Percentiles rank a stretch among this genome's conserved stretches.
phyloP scores from a whole-genome alignment of 768 basidiomycete species.

The Clitopilus hobsonii region DNA sequence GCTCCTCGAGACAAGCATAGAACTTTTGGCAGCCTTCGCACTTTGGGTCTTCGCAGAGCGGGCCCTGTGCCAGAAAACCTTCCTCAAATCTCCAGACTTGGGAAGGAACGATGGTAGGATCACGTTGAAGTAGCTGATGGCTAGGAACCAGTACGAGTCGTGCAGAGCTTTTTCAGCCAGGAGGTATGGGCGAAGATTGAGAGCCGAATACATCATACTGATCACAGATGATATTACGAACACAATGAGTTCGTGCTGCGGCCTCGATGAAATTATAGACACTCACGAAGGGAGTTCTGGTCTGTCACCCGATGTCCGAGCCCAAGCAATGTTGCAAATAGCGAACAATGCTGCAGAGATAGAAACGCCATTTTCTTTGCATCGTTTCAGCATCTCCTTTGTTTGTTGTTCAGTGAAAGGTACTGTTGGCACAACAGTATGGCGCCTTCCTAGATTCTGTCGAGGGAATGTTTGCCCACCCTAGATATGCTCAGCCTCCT shows the following conservation, averaged over 20 bases:
- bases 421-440: slow-evolving; percentile 68
- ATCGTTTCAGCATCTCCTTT: slow-evolving; percentile 57
- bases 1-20: slow-evolving; percentile 57
- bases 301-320: slow-evolving; percentile 37
- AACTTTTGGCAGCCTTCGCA: slow-evolving; percentile 54
- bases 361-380: slow-evolving; percentile 69
- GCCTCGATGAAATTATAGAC: background rate
- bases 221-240: background rate
- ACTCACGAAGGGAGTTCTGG: slow-evolving; percentile 50
- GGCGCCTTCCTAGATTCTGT: slow-evolving; percentile 35
- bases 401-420: slow-evolving; percentile 54
- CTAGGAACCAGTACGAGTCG: slow-evolving; percentile 76
- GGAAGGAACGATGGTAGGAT: slow-evolving; percentile 73
- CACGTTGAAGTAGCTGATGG: slow-evolving; percentile 81
- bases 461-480: slow-evolving; percentile 75
- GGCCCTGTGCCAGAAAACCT: slow-evolving; percentile 74
- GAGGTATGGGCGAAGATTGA: slow-evolving; percentile 69
- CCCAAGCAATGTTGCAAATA: slow-evolving; percentile 73
- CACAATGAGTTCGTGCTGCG: background rate
- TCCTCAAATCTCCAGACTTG: slow-evolving; percentile 27
- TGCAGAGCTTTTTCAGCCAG: slow-evolving; percentile 34
- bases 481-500: slow-evolving; percentile 22
- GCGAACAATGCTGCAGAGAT: slow-evolving; percentile 76
- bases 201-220: slow-evolving; percentile 83
- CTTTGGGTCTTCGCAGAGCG: slow-evolving; percentile 66